Evolutionary conservation across 2,329 filamentous ascomycete species (phyloP).

Genomic region (Cladophialophora chaetospira): DNA sequence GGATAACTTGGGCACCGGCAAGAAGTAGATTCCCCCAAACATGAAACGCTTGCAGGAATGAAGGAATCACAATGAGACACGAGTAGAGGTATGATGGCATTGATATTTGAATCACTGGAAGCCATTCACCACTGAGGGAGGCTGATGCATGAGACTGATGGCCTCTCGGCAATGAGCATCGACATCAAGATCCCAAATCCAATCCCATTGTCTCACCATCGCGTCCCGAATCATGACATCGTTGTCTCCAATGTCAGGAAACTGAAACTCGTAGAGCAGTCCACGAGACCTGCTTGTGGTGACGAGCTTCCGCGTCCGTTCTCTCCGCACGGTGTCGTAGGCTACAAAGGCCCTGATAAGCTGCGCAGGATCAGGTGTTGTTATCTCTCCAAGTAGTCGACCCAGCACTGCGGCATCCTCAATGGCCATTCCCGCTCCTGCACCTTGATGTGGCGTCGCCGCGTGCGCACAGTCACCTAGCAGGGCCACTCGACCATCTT

Average conservation of each 20-base stretch:
- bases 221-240: background rate
- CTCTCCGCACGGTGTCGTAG: slow-evolving; percentile 3
- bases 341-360: slow-evolving; percentile 1
- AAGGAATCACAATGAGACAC: background rate
- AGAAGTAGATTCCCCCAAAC: background rate
- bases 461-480: slow-evolving; percentile 12
- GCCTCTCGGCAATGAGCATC: slow-evolving; percentile 8
- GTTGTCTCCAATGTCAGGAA: slow-evolving; percentile 2
- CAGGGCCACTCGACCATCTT: slow-evolving; percentile 2
- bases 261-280: slow-evolving; percentile 5
- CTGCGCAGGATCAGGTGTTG: background rate
- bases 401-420: slow-evolving; percentile 11
- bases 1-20: slow-evolving; percentile 12
- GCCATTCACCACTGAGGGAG: background rate
- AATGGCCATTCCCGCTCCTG: slow-evolving; percentile 13
- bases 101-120: background rate
- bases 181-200: slow-evolving; percentile 11
- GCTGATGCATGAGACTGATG: slow-evolving; percentile 2
- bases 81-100: too few relatives aligned
- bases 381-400: slow-evolving; percentile 7
- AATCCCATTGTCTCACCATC: slow-evolving; percentile 1
- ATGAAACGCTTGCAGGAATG: background rate
- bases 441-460: slow-evolving; percentile 8
- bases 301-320: slow-evolving; percentile 2
- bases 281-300: background rate